phyloP scores from a whole-genome alignment of 2,329 filamentous ascomycete genomes.

The Thelonectria rubi region DNA sequence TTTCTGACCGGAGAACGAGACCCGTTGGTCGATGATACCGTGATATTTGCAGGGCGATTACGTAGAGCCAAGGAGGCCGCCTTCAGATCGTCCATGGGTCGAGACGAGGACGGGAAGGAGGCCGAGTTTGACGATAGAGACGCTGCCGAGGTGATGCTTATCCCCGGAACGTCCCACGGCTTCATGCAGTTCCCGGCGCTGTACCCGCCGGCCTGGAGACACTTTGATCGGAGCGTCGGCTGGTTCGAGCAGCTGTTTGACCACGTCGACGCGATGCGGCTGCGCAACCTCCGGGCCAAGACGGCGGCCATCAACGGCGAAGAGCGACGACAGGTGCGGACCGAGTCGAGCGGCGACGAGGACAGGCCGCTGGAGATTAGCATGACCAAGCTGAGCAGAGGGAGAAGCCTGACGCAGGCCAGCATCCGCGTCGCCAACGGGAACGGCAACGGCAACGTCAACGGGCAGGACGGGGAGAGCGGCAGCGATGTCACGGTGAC shows the following conservation, averaged over 20 bases:
- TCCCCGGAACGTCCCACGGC: slow-evolving; percentile 91
- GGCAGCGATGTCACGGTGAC: slow-evolving; percentile 29
- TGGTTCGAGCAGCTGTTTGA: slow-evolving; percentile 86
- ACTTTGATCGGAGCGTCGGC: slow-evolving; percentile 78
- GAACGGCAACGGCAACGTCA: slow-evolving; percentile 24
- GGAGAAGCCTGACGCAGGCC: slow-evolving; percentile 42
- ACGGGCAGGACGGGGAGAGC: slow-evolving; percentile 31
- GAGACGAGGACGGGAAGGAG: slow-evolving; percentile 25
- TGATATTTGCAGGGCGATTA: slow-evolving; percentile 92
- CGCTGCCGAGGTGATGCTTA: slow-evolving; percentile 76
- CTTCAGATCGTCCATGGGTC: slow-evolving; percentile 23
- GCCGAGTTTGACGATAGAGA: slow-evolving; percentile 53
- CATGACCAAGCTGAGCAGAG: slow-evolving; percentile 59
- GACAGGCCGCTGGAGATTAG: slow-evolving; percentile 85
- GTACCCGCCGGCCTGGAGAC: slow-evolving; percentile 90
- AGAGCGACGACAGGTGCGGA: slow-evolving; percentile 46
- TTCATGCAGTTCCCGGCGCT: slow-evolving; percentile 91
- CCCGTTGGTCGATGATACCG: slow-evolving; percentile 94
- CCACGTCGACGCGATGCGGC: slow-evolving; percentile 55
- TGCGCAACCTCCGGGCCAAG: slow-evolving; percentile 37
- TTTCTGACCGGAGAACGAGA: slow-evolving; percentile 95
- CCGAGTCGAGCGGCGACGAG: slow-evolving; percentile 78
- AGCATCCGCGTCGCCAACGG: too few relatives aligned
- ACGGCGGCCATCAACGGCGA: slow-evolving; percentile 34
- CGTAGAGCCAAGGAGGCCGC: slow-evolving; percentile 76